Conservation (phyloP, 2,329 filamentous ascomycete genomes). For the Metarhizium humberi region DNA sequence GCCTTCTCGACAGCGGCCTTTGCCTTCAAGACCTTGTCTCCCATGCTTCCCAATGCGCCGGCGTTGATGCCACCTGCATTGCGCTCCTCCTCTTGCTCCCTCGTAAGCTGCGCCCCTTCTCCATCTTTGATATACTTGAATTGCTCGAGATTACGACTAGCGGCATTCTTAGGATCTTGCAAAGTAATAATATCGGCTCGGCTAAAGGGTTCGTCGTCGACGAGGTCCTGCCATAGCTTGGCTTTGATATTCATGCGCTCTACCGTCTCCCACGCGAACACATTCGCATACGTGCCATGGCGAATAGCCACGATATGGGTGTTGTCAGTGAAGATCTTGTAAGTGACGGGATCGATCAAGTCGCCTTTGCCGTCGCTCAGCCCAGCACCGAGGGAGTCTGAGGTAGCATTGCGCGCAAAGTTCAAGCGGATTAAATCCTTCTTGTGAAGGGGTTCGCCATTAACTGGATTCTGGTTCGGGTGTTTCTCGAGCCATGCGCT, state of each 20-base stretch:
- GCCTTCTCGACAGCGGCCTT: slow-evolving; percentile 92
- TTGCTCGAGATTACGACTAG: slow-evolving; percentile 69
- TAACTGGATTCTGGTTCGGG: slow-evolving; percentile 75
- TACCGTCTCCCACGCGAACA: slow-evolving; percentile 93
- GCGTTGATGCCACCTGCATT: slow-evolving; percentile 66
- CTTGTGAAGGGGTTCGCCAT: slow-evolving; percentile 67
- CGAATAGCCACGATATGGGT: slow-evolving; percentile 88
- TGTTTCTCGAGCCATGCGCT: slow-evolving; percentile 90
- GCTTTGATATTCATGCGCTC: slow-evolving; percentile 93
- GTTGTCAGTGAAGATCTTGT: slow-evolving; percentile 96
- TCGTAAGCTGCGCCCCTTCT: slow-evolving; percentile 55
- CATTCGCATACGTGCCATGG: slow-evolving; percentile 77
- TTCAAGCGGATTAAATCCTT: slow-evolving; percentile 84
- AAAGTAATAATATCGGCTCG: slow-evolving; percentile 91
- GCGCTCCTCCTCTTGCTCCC: slow-evolving; percentile 60
- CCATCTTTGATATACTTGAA: slow-evolving; percentile 90
- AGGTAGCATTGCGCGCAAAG: slow-evolving; percentile 82
- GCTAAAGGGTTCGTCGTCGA: slow-evolving; percentile 78
- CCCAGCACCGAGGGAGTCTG: slow-evolving; percentile 37
- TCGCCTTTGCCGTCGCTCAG: slow-evolving; percentile 55
- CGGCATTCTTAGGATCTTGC: slow-evolving; percentile 89
- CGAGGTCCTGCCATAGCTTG: slow-evolving; percentile 88
- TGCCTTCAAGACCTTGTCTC: slow-evolving; percentile 77
- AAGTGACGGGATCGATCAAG: slow-evolving; percentile 92
- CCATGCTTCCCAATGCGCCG: slow-evolving; percentile 66